Base-by-base conservation (phyloP, 208 protist species). In the Acanthamoeba healyi region DNA sequence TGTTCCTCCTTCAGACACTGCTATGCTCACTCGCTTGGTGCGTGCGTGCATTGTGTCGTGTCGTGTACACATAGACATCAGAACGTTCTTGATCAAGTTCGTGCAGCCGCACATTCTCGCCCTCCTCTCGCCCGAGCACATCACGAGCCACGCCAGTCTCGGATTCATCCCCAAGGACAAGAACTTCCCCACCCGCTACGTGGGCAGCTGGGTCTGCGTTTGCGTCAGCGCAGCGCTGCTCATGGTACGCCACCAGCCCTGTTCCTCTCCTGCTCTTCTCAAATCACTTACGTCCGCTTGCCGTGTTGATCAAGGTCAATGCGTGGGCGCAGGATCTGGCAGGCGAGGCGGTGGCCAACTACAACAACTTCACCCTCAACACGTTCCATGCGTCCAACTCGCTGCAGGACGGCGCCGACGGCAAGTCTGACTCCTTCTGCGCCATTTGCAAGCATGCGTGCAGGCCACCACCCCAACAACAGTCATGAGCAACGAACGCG, bases 321-420 rank as follows among this genome's bases (percentile, higher is more conserved):
- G 79, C 79, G 17, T 87, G 79, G 79, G 42, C 79, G 79, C 79
- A 87, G 79, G 79, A 54, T 17, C 15, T 87, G 29, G 79, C 49
- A 7, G 40, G 46, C 24, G 79, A 87, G 46, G 32, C 26, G 14
- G 40, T 87, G 29, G 29, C 79, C 79, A 87, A 87, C 79, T 87
- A 63, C 79, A 87, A 87, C 79, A 63, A 54, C 79, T 32, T 87
- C 79, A 87, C 79, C 19, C 79, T 87, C 79, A 87, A 87, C 79
- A 63, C 49, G n/a, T 87, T 87, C 79, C 46, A 63, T 26, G 79
- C 79, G 14, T 5, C 40, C 46, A 87, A 87, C 79, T 87, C 79
- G 44, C 46, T 5, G 19, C 22, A 51, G 14, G 79, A 87, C 38
- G 79, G 79, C 24, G 79, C 79, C 29, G 79, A 87, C 34, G 79